A percentile compares a stretch with the other conserved stretches of the same genome.
These are phyloP conservation scores for Cryptococcus sp. DNA, from an alignment of 1,284 basidiomycete genomes.

Conservation along the genomic window DNA sequence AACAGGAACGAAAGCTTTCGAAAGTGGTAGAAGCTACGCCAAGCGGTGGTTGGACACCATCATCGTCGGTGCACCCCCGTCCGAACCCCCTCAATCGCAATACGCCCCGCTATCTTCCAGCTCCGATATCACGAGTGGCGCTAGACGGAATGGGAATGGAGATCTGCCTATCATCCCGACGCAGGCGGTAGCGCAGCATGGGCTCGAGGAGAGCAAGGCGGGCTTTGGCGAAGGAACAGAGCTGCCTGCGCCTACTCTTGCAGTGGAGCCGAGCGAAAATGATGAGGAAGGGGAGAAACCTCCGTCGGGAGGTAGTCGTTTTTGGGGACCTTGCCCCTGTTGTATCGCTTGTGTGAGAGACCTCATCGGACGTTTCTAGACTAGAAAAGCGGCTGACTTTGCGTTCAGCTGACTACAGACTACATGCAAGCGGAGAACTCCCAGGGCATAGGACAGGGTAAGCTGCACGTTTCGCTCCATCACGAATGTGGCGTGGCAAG, in stretches of 20 bases:
- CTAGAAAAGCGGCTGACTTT: background rate
- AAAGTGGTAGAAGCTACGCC: conserved; percentile 16
- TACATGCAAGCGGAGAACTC: conserved; percentile 45
- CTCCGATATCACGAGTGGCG: background rate
- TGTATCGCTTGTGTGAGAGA: conserved; percentile 32
- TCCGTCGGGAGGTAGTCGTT: background rate
- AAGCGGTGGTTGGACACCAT: conserved; percentile 18
- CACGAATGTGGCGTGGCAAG: no score
- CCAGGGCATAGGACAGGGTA: conserved; percentile 47
- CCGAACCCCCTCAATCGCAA: background rate
- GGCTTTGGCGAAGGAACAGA: conserved; percentile 14
- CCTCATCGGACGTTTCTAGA: background rate
- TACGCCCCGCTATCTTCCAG: background rate
- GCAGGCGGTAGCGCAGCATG: conserved; percentile 1
- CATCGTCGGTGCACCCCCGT: background rate
- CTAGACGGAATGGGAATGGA: no score
- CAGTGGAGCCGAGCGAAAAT: background rate
- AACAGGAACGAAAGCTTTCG: conserved; percentile 17
- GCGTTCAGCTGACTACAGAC: conserved; percentile 30
- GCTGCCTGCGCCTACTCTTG: conserved; percentile 1
- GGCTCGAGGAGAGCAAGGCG: conserved; percentile 7
- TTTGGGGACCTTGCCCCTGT: conserved; percentile 30
- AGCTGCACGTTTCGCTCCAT: background rate
- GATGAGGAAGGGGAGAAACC: conserved; percentile 3
- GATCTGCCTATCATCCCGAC: background rate